Percentiles rank a stretch among this genome's conserved stretches.
These are phyloP conservation scores for Coniochaeta prunicola DNA, from an alignment of 2,329 filamentous ascomycete genomes.

Conservation along the genomic window DNA sequence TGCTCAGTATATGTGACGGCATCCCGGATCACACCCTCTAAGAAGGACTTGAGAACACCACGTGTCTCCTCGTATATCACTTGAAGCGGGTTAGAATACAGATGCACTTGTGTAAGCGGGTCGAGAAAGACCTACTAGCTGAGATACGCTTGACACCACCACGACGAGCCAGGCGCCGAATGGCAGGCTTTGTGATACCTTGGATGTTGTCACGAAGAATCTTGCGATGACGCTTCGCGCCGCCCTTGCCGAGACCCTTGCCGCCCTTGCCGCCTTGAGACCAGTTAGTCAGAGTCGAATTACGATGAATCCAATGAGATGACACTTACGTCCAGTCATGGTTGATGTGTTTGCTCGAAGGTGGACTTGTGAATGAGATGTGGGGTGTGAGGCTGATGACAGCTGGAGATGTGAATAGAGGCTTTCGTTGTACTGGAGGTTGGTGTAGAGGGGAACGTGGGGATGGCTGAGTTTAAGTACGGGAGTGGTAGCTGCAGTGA, in stretches of 20 bases:
- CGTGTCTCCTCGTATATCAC: conserved; percentile 77
- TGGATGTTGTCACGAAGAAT: conserved; percentile 99
- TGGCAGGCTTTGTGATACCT: conserved; percentile 97
- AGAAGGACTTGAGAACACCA: conserved; percentile 71
- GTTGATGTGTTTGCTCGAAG: conserved; percentile 18
- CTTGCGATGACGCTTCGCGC: conserved; percentile 98
- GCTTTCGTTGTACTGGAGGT: conserved; percentile 4
- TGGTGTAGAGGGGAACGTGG: conserved; percentile 14
- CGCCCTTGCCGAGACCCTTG: conserved; percentile 97
- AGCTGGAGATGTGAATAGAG: conserved; percentile 4
- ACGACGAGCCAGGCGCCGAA: conserved; percentile 97
- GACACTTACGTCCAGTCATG: conserved; percentile 62
- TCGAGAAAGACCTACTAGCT: conserved; percentile 57
- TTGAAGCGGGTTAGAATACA: conserved; percentile 13
- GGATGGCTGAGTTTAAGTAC: conserved; percentile 19
- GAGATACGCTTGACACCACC: conserved; percentile 99
- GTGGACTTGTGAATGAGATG: conserved; percentile 19
- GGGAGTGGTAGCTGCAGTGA: conserved; percentile 12
- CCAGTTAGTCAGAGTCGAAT: conserved; percentile 31
- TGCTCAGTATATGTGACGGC: conserved; percentile 74
- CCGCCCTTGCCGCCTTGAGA: conserved; percentile 81
- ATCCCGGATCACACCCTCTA: conserved; percentile 69
- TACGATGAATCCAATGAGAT: neutral
- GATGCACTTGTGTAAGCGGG: neutral
- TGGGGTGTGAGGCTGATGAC: conserved; percentile 15